Evolutionary conservation across 148 eudicot species (phyloP).

Genomic region (Vaccinium corymbosum): DNA sequence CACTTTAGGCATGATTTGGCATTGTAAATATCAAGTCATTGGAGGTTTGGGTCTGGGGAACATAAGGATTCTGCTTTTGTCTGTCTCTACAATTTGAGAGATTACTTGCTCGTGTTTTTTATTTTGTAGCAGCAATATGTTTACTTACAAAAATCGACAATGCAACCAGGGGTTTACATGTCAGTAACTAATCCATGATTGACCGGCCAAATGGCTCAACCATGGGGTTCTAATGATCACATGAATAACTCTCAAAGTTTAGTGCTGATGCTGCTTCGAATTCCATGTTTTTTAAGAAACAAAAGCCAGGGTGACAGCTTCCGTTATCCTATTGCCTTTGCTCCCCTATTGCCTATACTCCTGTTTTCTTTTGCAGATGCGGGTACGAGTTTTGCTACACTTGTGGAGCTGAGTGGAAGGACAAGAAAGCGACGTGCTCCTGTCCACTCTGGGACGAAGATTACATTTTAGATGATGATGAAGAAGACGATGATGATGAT

Average conservation of each 20-base stretch:
- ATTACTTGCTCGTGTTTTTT: not conserved
- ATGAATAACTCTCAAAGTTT: not conserved
- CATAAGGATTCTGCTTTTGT: not conserved
- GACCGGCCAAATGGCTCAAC: not conserved
- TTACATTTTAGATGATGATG: conserved; percentile 19
- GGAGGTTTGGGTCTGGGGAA: not conserved
- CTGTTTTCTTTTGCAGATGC: conserved; percentile 24
- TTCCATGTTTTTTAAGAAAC: not conserved
- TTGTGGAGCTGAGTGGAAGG: conserved; percentile 48
- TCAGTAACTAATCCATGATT: not conserved
- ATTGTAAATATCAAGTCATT: not conserved
- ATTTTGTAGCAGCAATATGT: not conserved
- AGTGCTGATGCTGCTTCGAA: not conserved
- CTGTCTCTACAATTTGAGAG: not conserved
- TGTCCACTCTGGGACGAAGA: conserved; percentile 46
- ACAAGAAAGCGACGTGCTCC: conserved; percentile 38
- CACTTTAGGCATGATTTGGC: not conserved
- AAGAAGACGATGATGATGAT: conserved; percentile 18
- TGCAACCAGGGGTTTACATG: not conserved
- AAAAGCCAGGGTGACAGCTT: not conserved
- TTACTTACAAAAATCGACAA: not conserved
- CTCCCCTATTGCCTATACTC: not conserved
- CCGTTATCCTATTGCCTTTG: not conserved
- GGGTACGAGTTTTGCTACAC: conserved; percentile 44
- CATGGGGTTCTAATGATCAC: not conserved